These are phyloP conservation scores for Nitzschia inconspicua DNA, from an alignment of 108 stramenopile genomes.

Conservation along the genomic window DNA sequence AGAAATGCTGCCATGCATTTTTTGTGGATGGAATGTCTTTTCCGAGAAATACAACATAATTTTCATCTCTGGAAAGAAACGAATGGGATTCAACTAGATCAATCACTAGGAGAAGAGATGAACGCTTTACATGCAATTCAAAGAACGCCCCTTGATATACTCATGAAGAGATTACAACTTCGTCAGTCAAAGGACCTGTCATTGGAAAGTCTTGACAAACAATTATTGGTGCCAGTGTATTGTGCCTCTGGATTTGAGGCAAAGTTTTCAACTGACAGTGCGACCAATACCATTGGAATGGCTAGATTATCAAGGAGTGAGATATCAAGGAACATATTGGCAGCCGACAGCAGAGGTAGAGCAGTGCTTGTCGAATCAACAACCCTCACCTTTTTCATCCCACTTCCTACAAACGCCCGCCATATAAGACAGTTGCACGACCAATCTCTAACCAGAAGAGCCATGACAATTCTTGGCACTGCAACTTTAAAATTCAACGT, in stretches of 20 bases:
- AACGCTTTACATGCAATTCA: too few relatives aligned
- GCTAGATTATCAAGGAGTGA: slow-evolving; percentile 28
- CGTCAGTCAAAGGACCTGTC: slow-evolving; percentile 33
- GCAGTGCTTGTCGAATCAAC: slow-evolving; percentile 53
- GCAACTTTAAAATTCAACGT: slow-evolving; percentile 48
- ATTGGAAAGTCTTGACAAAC: slow-evolving; percentile 8
- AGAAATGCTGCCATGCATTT: too few relatives aligned
- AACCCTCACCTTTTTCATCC: slow-evolving; percentile 57
- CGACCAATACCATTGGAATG: slow-evolving; percentile 28
- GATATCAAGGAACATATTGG: slow-evolving; percentile 35
- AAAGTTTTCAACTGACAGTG: slow-evolving; percentile 38
- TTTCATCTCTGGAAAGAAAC: too few relatives aligned
- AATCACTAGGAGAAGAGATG: too few relatives aligned
- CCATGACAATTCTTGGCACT: slow-evolving; percentile 55
- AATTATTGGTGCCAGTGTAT: slow-evolving; percentile 40
- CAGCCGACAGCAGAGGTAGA: slow-evolving; percentile 61
- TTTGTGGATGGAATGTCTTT: too few relatives aligned
- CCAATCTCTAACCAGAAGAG: slow-evolving; percentile 28
- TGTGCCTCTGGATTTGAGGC: slow-evolving; percentile 50
- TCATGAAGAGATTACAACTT: background rate
- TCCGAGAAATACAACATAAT: too few relatives aligned
- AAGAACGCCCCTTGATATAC: background rate
- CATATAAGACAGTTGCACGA: slow-evolving; percentile 26
- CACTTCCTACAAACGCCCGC: slow-evolving; percentile 43
- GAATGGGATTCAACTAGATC: too few relatives aligned